These are phyloP conservation scores for Penicillium sp. DNA, from an alignment of 2,329 filamentous ascomycete species.

Conservation along the genomic window DNA sequence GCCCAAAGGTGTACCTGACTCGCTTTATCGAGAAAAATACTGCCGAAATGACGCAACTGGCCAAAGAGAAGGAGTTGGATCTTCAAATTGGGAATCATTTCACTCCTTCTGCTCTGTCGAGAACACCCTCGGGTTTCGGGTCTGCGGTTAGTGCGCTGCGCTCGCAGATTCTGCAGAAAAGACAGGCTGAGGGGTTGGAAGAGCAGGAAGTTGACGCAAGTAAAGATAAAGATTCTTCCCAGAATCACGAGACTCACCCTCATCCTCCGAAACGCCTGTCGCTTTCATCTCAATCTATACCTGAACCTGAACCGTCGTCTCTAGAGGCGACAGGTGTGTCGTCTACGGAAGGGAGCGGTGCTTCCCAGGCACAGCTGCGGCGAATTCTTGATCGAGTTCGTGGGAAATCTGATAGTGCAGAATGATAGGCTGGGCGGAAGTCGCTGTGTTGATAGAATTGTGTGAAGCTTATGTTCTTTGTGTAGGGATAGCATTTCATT, in stretches of 20 bases:
- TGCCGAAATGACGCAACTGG: conserved; percentile 36
- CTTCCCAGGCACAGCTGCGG: conserved; percentile 22
- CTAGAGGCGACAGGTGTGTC: conserved; percentile 22
- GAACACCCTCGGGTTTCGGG: conserved; percentile 15
- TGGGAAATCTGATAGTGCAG: conserved; percentile 5
- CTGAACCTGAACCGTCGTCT: conserved; percentile 19
- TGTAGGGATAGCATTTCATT: neutral
- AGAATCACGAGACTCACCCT: conserved; percentile 13
- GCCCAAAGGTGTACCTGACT: conserved; percentile 60
- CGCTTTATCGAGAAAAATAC: conserved; percentile 49
- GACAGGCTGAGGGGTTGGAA: neutral
- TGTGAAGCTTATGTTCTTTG: neutral
- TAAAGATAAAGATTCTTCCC: neutral
- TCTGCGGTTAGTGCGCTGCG: conserved; percentile 21
- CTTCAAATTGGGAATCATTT: conserved; percentile 18
- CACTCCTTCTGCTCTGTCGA: conserved; percentile 2
- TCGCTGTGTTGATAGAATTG: neutral
- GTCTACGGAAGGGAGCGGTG: conserved; percentile 12
- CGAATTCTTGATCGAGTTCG: conserved; percentile 25
- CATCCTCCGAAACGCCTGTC: conserved; percentile 15
- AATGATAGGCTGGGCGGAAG: neutral
- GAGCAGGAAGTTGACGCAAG: neutral
- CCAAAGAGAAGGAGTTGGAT: conserved; percentile 29
- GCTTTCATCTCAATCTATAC: conserved; percentile 14
- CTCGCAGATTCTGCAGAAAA: conserved; percentile 23